Percentiles rank a stretch among this genome's conserved stretches.
These are phyloP conservation scores for Aureobasidium leucospermi DNA, from an alignment of 2,329 filamentous ascomycete species.

Conservation along the genomic window DNA sequence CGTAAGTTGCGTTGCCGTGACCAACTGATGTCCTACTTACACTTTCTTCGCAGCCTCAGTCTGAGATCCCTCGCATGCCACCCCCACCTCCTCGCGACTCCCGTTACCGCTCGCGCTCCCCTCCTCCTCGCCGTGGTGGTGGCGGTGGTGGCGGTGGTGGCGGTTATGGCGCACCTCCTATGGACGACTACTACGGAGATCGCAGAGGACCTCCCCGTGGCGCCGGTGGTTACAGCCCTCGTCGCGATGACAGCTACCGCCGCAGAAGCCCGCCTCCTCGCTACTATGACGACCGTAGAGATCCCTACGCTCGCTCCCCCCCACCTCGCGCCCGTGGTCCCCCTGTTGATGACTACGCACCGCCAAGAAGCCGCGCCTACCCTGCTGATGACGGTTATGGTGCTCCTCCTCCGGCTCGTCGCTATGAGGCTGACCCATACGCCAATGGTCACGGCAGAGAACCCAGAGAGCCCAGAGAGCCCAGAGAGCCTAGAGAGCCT, in stretches of 20 bases:
- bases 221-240: conserved; percentile 77
- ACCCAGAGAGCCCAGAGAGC: conserved; percentile 40
- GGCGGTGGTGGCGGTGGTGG: conserved; percentile 47
- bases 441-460: conserved; percentile 47
- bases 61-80: conserved; percentile 53
- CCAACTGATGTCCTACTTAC: conserved; percentile 8
- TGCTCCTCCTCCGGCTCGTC: conserved; percentile 39
- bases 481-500: conserved; percentile 46
- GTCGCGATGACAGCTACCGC: conserved; percentile 78
- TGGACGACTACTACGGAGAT: conserved; percentile 63
- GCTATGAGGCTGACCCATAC: conserved; percentile 54
- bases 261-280: conserved; percentile 69
- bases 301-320: conserved; percentile 61
- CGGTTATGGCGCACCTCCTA: conserved; percentile 53
- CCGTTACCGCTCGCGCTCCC: conserved; percentile 70
- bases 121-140: conserved; percentile 60
- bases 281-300: conserved; percentile 77
- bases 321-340: conserved; percentile 55
- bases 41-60: conserved; percentile 56
- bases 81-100: conserved; percentile 37
- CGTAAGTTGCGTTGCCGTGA: conserved; percentile 46
- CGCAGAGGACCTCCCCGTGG: conserved; percentile 64
- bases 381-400: conserved; percentile 72
- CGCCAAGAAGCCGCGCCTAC: conserved; percentile 49
- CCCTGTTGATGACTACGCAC: conserved; percentile 69